Base-by-base conservation (phyloP, 495 filamentous ascomycete species). In the Parathielavia appendiculata region DNA sequence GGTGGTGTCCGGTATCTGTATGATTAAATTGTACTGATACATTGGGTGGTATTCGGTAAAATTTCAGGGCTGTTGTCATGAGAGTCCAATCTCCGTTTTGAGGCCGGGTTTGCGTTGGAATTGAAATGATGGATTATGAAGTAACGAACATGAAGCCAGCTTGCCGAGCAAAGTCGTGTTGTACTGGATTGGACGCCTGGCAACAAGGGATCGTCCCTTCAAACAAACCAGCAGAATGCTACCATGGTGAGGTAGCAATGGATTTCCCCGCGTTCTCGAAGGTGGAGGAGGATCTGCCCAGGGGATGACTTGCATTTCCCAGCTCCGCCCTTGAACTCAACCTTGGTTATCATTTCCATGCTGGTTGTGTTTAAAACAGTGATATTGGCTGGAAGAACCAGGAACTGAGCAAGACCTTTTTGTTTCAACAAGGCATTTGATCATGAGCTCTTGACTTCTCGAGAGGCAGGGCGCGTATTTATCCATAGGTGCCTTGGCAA, bases 1-100 rank as follows among this genome's bases (percentile, higher is more conserved):
- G 9, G 34, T 34, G 34, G 2, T n/a, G 19, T 43, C 14, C 50
- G 57, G 54, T 34, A 54, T 56, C 19, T 61, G 62, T 64, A 64
- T 34, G 54, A 61, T 47, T 56, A 61, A 50, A 19, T 19, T 44
- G 53, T 64, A 57, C 17, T 39, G 35, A 54, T 5, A 19, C 26
- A 17, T 46, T 14, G 17, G 17, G 23, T 22, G 58, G 40, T n/a
- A 45, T n/a, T 38, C 5, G 34, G n/a, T 30, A 22, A 34, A 9
- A 12, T 11, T 12, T 38, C 9, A 30, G 26, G 26, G 26, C 26
- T 30, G 26, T 30, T 30, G 26, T 30, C 6, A 14, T 38, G 35
- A 11, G 35, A 38, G 2, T 38, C 35, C 2, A 38, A 30, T 6
- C 26, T 6, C 40, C 40, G 6, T 11, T 38, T 14, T 38, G 10